Evolutionary conservation across 1,284 basidiomycete genomes (phyloP).

Genomic region (Cutaneotrichosporon sp.): DNA sequence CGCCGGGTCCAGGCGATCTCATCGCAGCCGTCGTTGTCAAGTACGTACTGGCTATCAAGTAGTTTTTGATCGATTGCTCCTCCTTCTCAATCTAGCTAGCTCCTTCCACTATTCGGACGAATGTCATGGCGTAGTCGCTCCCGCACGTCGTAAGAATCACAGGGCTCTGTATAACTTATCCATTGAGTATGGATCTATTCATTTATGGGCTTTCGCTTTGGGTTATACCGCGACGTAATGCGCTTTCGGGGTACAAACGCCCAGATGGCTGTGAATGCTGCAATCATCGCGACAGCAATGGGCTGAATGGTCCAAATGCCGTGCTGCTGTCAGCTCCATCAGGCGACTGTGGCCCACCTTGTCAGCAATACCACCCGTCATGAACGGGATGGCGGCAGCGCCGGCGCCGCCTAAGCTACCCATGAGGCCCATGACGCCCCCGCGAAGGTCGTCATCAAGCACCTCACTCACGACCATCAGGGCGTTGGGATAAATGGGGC

Average conservation of each 20-base stretch:
- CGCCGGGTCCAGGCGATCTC: not conserved
- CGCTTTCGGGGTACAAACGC: constrained; percentile 8
- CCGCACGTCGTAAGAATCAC: too few species aligned
- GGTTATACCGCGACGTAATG: not conserved
- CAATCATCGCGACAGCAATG: constrained; percentile 14
- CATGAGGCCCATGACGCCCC: constrained; percentile 58
- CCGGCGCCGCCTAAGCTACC: constrained; percentile 60
- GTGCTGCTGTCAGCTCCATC: not conserved
- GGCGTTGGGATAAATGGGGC: constrained; percentile 59
- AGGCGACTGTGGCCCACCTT: not conserved
- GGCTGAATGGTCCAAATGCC: constrained; percentile 22
- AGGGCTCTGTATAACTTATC: too few species aligned
- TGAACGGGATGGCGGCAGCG: constrained; percentile 58
- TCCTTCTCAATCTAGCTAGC: too few species aligned
- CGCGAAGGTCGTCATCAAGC: constrained; percentile 58
- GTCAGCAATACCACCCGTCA: constrained; percentile 18
- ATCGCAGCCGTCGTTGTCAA: not conserved
- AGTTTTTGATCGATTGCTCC: too few species aligned
- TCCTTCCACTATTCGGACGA: too few species aligned
- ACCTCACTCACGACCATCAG: constrained; percentile 58
- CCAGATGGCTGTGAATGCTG: constrained; percentile 8
- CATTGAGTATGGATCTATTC: too few species aligned
- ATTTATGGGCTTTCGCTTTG: not conserved
- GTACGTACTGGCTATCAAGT: not conserved
- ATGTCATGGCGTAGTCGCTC: too few species aligned